A percentile compares a stretch with the other conserved stretches of the same genome.
Evolutionary conservation across 768 basidiomycete species (phyloP).

Genomic region (Hericium coralloides): DNA sequence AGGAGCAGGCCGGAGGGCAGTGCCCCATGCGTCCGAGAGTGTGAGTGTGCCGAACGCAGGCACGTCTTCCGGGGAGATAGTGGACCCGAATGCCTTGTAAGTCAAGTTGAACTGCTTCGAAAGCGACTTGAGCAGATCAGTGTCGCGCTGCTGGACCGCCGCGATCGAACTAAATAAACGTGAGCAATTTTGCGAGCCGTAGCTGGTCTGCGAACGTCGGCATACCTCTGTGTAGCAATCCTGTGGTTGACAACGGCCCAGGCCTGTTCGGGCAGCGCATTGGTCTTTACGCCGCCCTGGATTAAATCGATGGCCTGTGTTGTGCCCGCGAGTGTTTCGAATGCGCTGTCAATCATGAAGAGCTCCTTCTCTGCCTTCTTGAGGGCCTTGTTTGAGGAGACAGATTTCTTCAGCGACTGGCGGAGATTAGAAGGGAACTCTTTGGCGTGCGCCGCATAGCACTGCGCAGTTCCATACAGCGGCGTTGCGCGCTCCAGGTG

Average conservation of each 20-base stretch:
- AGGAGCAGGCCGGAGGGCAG: slow-evolving; percentile 31
- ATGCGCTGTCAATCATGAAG: slow-evolving; percentile 17
- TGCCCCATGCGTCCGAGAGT: slow-evolving; percentile 27
- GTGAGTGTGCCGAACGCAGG: slow-evolving; percentile 28
- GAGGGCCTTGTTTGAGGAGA: slow-evolving; percentile 23
- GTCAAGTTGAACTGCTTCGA: slow-evolving; percentile 32
- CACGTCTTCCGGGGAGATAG: slow-evolving; percentile 14
- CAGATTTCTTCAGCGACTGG: slow-evolving; percentile 18
- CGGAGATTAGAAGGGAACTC: slow-evolving; percentile 24
- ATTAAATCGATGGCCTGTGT: slow-evolving; percentile 31
- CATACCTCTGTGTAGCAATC: slow-evolving; percentile 24
- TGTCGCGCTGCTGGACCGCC: slow-evolving; percentile 22
- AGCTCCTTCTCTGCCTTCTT: slow-evolving; percentile 25
- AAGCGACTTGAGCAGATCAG: slow-evolving; percentile 18
- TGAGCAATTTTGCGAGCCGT: background rate
- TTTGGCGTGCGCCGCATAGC: slow-evolving; percentile 34
- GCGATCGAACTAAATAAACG: slow-evolving; percentile 20
- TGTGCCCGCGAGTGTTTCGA: slow-evolving; percentile 23
- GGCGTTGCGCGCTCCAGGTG: slow-evolving; percentile 24
- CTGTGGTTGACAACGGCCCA: slow-evolving; percentile 28
- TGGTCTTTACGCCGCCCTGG: slow-evolving; percentile 33
- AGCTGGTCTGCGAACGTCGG: background rate
- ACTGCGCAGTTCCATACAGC: slow-evolving; percentile 29
- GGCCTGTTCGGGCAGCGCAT: slow-evolving; percentile 36
- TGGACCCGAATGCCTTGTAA: slow-evolving; percentile 31